Evolutionary conservation across 441 rosid species (phyloP), one percentile per base, ranked within the genome.

Genomic region (Pelargonium fulgidum): DNA sequence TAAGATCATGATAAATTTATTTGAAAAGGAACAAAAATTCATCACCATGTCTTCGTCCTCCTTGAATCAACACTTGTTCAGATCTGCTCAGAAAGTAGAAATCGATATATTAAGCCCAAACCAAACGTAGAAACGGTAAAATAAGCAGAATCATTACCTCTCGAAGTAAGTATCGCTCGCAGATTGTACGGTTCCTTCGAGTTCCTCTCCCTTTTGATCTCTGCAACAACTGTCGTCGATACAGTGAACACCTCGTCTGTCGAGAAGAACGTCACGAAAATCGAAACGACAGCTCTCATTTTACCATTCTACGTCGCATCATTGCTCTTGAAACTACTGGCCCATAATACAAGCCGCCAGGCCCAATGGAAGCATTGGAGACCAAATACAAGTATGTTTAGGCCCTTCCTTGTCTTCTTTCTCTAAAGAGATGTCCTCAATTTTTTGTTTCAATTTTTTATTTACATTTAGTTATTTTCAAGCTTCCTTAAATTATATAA

Each of bases 71-170:
- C 7, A 8, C 62, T 56, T 56, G 62, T 19, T 16, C 17, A 56
- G 62, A 56, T 56, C 62, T 56, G 24, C 62, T 17, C 26, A 56
- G 26, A 56, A 19, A 56, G 62, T 19, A 56, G 24, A 56, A 17
- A 56, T 56, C 62, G 62, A 17, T 6, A 56, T 19, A 17, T 4
- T 4, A 56, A 56, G 11, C 24, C 1, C 24, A 56, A 0, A 17
- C 3, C 3, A 17, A 17, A 7, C 2, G 19, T 8, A 56, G 19
- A 56, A 56, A 56, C 1, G 12, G 47, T 17, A 12, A 47, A 47
- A 47, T 47, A 3, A 56, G 6, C 59, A 19, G 3, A 56, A 56
- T 56, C 62, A 8, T 56, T 56, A 56, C 62, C 62, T 56, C 45
- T 41, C 7, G 10, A 41, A 41, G 45, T 41, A 9, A 41, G 0